Evolutionary conservation across 768 basidiomycete genomes (phyloP), one percentile per base, ranked within the genome.

Genomic region (Boletus vermiculosoides): DNA sequence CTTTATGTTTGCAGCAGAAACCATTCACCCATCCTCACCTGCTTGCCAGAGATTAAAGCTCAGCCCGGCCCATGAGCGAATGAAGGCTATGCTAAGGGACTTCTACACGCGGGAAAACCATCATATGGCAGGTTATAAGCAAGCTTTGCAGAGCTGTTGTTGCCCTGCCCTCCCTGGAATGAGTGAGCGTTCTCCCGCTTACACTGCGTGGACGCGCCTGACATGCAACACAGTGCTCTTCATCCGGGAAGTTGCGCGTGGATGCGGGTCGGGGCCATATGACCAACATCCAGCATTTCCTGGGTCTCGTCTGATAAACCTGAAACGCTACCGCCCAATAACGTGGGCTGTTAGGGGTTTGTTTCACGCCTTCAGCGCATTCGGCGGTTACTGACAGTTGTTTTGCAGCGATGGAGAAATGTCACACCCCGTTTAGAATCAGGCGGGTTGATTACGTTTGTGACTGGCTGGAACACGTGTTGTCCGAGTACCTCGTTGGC

Each of bases 401-500:
- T 20, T 45, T 55, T 23, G 31, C 55, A 82, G 81, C 67, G 4
- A 77, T 83, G 74, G 80, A 83, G 55, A 73, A 71, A 47, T 78
- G 76, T 25, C 77, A 80, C 31, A 65, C 76, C 6, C 75, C 75
- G 5, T 82, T 80, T 56, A 70, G 72, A 6, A 72, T 78, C 52
- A 60, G 66, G 5, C 66, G 66, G 25, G 65, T 72, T 30, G 64
- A 73, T 18, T 68, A 68, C 18, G 70, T 80, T 50, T 71, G 71
- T 30, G 58, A 67, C 11, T 82, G 80, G 80, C 62, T 82, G 16
- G 67, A 73, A 50, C 60, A 72, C n/a, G 57, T 63, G 16, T 39
- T 72, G 40, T 65, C 71, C 2, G 40, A 52, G 49, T 72, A 72
- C 49, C 63, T 61, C 28, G 45, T 48, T 22, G 72, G 70, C 31